Evolutionary conservation across 2,329 filamentous ascomycete species (phyloP).

Genomic region (Aspergillus aculeatinus): DNA sequence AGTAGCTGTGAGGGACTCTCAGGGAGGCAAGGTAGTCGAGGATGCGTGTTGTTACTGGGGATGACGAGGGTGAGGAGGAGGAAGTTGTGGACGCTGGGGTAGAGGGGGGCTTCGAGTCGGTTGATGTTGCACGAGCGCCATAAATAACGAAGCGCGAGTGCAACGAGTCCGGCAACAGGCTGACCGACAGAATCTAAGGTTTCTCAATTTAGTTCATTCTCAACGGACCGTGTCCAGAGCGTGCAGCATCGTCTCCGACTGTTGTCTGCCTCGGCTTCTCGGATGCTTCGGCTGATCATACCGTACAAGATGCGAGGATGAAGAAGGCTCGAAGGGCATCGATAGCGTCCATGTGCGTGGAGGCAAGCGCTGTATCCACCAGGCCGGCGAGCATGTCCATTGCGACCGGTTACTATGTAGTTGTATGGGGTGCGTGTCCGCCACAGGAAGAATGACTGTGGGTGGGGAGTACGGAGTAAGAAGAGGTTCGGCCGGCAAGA

Average conservation of each 20-base stretch:
- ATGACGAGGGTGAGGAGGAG: constrained; percentile 10
- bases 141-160: constrained; percentile 60
- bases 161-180: constrained; percentile 49
- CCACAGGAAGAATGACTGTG: neutral
- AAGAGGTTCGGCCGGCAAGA: neutral
- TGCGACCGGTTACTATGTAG: neutral
- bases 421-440: neutral
- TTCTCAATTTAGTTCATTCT: constrained; percentile 20
- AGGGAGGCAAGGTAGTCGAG: constrained; percentile 54
- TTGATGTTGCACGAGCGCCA: constrained; percentile 52
- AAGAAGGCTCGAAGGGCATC: constrained; percentile 40
- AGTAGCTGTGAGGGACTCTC: constrained; percentile 84
- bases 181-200: constrained; percentile 50
- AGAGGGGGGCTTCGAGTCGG: constrained; percentile 13
- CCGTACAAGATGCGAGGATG: constrained; percentile 38
- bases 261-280: neutral
- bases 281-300: constrained; percentile 25
- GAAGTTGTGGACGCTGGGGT: constrained; percentile 12
- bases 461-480: neutral
- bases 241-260: constrained; percentile 1
- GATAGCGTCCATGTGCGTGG: constrained; percentile 32
- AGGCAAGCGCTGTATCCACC: constrained; percentile 17
- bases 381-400: constrained; percentile 16
- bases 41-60: constrained; percentile 23
- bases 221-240: constrained; percentile 9